A percentile compares a stretch with the other conserved stretches of the same genome.
Conservation (phyloP, 352 stramenopile genomes). For the Globisporangium iwayamae region DNA sequence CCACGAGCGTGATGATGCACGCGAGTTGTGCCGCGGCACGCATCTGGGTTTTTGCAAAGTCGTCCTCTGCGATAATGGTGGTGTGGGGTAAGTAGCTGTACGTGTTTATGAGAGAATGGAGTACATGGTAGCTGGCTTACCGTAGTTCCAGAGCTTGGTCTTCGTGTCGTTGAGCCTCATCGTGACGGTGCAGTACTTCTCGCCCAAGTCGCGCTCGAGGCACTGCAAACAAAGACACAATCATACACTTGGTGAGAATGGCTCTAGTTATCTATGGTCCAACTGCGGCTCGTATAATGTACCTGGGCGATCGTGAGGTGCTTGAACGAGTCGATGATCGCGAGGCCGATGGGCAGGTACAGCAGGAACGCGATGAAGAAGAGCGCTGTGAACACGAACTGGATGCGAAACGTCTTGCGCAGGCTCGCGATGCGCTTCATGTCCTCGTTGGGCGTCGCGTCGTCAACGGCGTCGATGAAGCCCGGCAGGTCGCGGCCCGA, state of each 20-base stretch:
- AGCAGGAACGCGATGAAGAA: slow-evolving; percentile 71
- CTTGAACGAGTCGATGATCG: slow-evolving; percentile 35
- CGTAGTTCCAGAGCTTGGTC: slow-evolving; percentile 72
- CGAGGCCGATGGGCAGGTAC: slow-evolving; percentile 63
- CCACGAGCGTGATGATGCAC: slow-evolving; percentile 70
- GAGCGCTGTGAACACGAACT: slow-evolving; percentile 31
- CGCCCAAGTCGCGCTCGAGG: slow-evolving; percentile 44
- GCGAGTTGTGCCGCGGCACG: slow-evolving; percentile 54
- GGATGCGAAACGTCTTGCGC: slow-evolving; percentile 32
- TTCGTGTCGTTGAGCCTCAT: slow-evolving; percentile 53
- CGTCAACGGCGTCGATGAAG: slow-evolving; percentile 4
- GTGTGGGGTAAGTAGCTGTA: neutral
- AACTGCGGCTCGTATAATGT: neutral
- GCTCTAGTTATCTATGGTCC: too few species aligned
- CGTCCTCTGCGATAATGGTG: slow-evolving; percentile 27
- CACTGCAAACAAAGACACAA: slow-evolving; percentile 23
- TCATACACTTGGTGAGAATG: too few species aligned
- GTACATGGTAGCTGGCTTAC: slow-evolving; percentile 20
- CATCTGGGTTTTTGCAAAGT: slow-evolving; percentile 53
- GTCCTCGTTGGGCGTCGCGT: slow-evolving; percentile 18
- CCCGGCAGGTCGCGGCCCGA: slow-evolving; percentile 6
- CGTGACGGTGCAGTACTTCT: slow-evolving; percentile 56
- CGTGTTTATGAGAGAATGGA: neutral
- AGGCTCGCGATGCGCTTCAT: slow-evolving; percentile 24
- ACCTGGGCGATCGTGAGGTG: slow-evolving; percentile 44